Percentiles rank a stretch among this genome's conserved stretches.
Conservation (phyloP, 78 protist genomes). For the slime mould (Dictyostelium discoideum) region DNA sequence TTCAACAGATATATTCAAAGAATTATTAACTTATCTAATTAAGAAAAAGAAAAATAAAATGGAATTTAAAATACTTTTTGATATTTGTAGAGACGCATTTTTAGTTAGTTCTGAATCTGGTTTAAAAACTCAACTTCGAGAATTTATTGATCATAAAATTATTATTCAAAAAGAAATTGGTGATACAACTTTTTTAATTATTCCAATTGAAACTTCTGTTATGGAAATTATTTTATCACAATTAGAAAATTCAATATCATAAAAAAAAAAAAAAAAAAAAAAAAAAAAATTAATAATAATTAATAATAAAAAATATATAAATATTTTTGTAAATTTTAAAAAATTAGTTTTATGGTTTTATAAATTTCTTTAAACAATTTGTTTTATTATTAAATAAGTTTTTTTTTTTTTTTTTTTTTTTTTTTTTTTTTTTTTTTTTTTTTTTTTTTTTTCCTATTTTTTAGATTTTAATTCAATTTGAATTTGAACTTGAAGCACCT, state of each 20-base stretch:
- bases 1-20: neutral
- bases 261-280: neutral
- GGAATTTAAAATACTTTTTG: neutral
- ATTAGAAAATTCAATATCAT: neutral
- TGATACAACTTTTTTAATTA: neutral
- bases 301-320: too few species aligned
- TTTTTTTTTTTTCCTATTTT: neutral
- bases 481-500: neutral
- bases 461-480: neutral
- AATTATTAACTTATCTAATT: neutral
- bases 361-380: neutral
- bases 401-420: neutral
- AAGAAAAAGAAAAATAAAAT: neutral
- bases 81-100: neutral
- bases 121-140: constrained; percentile 5
- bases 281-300: neutral
- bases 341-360: too few species aligned
- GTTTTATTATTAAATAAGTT: neutral
- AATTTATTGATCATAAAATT: constrained; percentile 15
- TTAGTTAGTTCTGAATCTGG: neutral
- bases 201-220: neutral
- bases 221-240: constrained; percentile 8
- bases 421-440: neutral
- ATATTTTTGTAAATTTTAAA: too few species aligned
- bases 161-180: neutral